These are phyloP conservation scores for Exutisphaerella laricina DNA, from an alignment of 2,329 filamentous ascomycete species.

Conservation along the genomic window DNA sequence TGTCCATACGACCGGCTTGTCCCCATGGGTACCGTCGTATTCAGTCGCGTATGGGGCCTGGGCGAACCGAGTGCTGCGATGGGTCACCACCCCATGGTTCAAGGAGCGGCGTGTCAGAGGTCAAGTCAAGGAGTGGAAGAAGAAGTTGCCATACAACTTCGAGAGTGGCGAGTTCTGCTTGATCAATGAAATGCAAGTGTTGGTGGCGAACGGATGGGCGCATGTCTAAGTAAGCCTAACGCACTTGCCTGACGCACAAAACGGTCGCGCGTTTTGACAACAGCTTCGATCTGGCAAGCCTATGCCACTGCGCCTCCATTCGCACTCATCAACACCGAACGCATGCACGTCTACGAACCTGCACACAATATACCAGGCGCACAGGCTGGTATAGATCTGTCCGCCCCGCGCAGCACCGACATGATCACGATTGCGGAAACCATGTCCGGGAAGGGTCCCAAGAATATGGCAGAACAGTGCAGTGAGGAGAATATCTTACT, in stretches of 20 bases:
- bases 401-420: too few species aligned
- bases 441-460: too few species aligned
- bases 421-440: too few species aligned
- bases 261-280: not conserved
- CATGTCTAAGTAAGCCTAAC: constrained; percentile 17
- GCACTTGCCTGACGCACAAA: not conserved
- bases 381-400: too few species aligned
- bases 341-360: too few species aligned
- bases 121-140: constrained; percentile 16
- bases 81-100: constrained; percentile 35
- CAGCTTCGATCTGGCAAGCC: not conserved
- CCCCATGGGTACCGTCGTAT: constrained; percentile 27
- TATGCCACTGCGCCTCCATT: too few species aligned
- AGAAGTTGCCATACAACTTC: constrained; percentile 23
- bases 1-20: constrained; percentile 35
- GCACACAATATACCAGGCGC: too few species aligned
- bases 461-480: too few species aligned
- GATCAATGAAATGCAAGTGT: constrained; percentile 29
- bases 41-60: constrained; percentile 53
- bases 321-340: too few species aligned
- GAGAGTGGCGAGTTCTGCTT: constrained; percentile 30
- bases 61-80: constrained; percentile 51
- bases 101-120: constrained; percentile 27
- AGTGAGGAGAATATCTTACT: too few species aligned
- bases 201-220: constrained; percentile 27